Percentiles rank a stretch among this genome's conserved stretches.
Evolutionary conservation across 2,329 filamentous ascomycete genomes (phyloP).

Genomic region (Verticillium albo-atrum): DNA sequence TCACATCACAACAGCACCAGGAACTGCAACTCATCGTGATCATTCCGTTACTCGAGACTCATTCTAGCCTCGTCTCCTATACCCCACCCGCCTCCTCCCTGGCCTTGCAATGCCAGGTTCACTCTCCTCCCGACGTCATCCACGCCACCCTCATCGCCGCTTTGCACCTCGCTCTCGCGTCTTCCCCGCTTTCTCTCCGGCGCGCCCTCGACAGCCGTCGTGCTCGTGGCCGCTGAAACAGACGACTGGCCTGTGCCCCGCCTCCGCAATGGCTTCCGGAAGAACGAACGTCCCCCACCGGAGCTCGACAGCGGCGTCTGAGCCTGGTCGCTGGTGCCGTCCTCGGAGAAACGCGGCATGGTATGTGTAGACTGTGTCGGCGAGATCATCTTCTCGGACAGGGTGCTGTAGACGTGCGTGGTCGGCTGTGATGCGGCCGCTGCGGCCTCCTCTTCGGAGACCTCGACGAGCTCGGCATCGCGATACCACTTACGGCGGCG

Average conservation of each 20-base stretch:
- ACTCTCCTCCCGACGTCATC: constrained; percentile 24
- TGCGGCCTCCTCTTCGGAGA: constrained; percentile 25
- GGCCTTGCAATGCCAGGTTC: constrained; percentile 48
- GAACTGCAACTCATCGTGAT: background rate
- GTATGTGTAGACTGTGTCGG: constrained; percentile 18
- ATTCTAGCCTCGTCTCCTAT: constrained; percentile 81
- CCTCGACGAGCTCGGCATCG: constrained; percentile 89
- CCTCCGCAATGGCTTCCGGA: constrained; percentile 33
- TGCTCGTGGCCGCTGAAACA: background rate
- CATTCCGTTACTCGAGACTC: constrained; percentile 60
- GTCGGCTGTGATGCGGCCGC: constrained; percentile 5
- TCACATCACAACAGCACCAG: background rate
- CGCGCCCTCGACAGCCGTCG: constrained; percentile 6
- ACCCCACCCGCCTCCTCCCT: constrained; percentile 62
- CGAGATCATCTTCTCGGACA: constrained; percentile 31
- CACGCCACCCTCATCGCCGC: constrained; percentile 39
- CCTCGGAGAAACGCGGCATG: constrained; percentile 5
- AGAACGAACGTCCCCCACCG: constrained; percentile 33
- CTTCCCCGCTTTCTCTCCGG: constrained; percentile 20
- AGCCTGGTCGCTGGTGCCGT: constrained; percentile 41
- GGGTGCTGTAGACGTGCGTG: constrained; percentile 27
- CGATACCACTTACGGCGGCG: constrained; percentile 92
- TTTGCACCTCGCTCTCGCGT: constrained; percentile 36
- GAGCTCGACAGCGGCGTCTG: constrained; percentile 37
- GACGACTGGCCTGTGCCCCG: constrained; percentile 31